phyloP scores from a whole-genome alignment of 257 asterid genomes.

The Solanum paucissectum region DNA sequence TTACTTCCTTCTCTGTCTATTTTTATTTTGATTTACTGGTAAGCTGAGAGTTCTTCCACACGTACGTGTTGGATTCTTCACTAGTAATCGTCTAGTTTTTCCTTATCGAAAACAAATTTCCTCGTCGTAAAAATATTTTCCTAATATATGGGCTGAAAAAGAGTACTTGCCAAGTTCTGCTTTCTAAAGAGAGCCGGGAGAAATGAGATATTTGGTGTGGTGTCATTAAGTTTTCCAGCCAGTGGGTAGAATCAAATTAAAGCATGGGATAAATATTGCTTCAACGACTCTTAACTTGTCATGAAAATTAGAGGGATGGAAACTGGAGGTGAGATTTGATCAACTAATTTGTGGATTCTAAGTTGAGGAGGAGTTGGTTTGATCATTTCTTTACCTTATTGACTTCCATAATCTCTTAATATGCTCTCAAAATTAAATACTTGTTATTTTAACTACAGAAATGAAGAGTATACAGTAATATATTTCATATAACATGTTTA shows the following conservation, averaged over 20 bases:
- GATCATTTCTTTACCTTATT: constrained; percentile 17
- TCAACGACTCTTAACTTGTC: constrained; percentile 3
- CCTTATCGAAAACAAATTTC: no score
- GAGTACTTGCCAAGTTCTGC: no score
- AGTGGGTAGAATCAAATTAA: constrained; percentile 23
- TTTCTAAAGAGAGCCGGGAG: no score
- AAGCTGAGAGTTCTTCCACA: no score
- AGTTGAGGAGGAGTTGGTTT: constrained; percentile 29
- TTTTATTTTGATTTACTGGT: neutral
- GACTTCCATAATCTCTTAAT: neutral
- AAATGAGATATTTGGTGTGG: no score
- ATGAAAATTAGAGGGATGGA: constrained; percentile 13
- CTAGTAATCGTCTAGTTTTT: no score
- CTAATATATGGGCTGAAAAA: no score
- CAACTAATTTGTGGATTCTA: constrained; percentile 2
- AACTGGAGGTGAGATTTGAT: constrained; percentile 23
- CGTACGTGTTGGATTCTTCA: no score
- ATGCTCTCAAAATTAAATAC: neutral
- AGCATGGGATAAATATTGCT: constrained; percentile 21
- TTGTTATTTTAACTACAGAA: neutral
- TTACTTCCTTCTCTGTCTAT: neutral
- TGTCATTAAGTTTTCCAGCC: constrained; percentile 19
- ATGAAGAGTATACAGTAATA: neutral
- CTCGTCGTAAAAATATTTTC: no score
- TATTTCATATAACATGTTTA: no score